Conservation (phyloP, 306 rosid genomes). For the Gleditsia sinensis region DNA sequence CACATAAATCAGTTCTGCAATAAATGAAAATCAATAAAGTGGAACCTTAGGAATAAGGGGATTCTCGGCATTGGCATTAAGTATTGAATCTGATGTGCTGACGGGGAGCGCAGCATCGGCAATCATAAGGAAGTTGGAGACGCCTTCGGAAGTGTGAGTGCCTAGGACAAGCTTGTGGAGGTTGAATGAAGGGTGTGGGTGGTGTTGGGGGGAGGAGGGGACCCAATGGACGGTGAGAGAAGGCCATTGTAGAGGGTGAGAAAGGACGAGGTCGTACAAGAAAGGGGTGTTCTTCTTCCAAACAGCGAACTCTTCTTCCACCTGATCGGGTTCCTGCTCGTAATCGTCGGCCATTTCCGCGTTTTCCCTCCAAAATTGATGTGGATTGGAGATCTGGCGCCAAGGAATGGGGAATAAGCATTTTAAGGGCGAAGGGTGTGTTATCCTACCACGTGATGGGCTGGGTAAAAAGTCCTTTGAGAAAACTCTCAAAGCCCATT, state of each 20-base stretch:
- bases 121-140: slow-evolving; percentile 76
- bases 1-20: background rate
- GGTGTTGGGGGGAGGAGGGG: slow-evolving; percentile 48
- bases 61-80: slow-evolving; percentile 30
- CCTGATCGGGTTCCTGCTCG: slow-evolving; percentile 29
- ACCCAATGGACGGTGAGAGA: slow-evolving; percentile 89
- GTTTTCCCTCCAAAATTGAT: slow-evolving; percentile 43
- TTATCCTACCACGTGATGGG: background rate
- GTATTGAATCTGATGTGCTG: slow-evolving; percentile 35
- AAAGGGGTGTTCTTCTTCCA: slow-evolving; percentile 89
- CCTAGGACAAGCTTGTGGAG: slow-evolving; percentile 70
- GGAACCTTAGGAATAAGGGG: slow-evolving; percentile 65
- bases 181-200: slow-evolving; percentile 56
- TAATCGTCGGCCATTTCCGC: slow-evolving; percentile 52
- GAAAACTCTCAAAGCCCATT: background rate
- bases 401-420: background rate
- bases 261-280: slow-evolving; percentile 72
- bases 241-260: slow-evolving; percentile 91
- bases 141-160: slow-evolving; percentile 75
- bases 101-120: slow-evolving; percentile 69
- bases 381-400: background rate
- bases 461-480: background rate
- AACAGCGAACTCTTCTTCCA: slow-evolving; percentile 76
- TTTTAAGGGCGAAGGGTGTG: background rate
- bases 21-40: background rate